Conservation (phyloP, 2,329 filamentous ascomycete genomes). For the Ceratocystis alfenasii region DNA sequence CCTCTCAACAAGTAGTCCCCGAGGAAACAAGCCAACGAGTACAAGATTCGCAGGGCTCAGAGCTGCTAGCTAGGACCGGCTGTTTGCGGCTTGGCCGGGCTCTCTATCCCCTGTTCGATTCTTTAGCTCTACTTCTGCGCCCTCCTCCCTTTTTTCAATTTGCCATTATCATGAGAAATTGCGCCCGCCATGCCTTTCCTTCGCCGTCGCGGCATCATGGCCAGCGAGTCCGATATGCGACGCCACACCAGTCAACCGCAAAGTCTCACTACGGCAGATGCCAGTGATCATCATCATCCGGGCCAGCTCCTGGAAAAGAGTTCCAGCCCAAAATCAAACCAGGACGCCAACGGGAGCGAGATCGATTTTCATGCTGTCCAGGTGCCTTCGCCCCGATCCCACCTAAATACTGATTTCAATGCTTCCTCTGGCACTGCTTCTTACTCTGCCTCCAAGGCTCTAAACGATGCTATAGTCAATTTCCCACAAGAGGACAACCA, state of each 20-base stretch:
- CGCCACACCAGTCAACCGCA: constrained; percentile 34
- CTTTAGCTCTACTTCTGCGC: not conserved
- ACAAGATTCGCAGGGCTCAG: not conserved
- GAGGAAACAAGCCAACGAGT: not conserved
- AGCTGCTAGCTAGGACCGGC: not conserved
- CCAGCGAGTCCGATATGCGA: constrained; percentile 48
- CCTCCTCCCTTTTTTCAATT: constrained; percentile 8
- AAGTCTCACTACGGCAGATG: constrained; percentile 25
- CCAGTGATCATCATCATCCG: constrained; percentile 17
- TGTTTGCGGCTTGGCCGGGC: constrained; percentile 16
- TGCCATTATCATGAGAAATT: constrained; percentile 31
- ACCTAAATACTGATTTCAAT: constrained; percentile 5
- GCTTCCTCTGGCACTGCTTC: not conserved
- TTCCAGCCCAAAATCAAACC: constrained; percentile 18
- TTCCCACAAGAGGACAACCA: not conserved
- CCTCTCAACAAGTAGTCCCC: not conserved
- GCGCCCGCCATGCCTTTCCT: constrained; percentile 45
- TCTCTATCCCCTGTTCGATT: constrained; percentile 9
- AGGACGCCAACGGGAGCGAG: constrained; percentile 10
- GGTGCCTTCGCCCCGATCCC: not conserved
- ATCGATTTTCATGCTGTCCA: not conserved
- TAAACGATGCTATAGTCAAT: not conserved
- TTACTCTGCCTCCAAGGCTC: not conserved
- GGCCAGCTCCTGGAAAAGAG: constrained; percentile 11
- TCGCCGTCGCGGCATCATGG: constrained; percentile 48